These are phyloP conservation scores for Telopea speciosissima DNA, from an alignment of 177 flowering plant species.

Conservation along the genomic window DNA sequence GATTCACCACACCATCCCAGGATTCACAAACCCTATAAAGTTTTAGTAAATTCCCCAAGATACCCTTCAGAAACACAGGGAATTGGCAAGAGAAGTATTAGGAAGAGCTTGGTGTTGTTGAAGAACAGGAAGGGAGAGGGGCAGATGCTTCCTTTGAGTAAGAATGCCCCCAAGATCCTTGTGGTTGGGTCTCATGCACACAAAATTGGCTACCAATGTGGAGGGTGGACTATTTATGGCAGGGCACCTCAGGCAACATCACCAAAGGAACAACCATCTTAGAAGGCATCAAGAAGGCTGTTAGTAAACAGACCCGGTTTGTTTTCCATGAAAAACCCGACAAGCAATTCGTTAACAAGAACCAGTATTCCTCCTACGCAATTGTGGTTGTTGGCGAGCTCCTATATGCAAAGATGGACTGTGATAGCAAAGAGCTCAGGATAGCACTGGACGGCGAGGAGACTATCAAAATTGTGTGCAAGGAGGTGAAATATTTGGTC, in stretches of 20 bases:
- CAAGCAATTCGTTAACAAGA: slow-evolving; percentile 12
- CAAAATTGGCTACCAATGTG: slow-evolving; percentile 23
- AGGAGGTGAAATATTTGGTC: no score
- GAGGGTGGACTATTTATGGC: slow-evolving; percentile 27
- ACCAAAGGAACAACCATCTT: slow-evolving; percentile 25
- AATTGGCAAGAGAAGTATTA: slow-evolving; percentile 28
- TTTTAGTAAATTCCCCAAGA: no score
- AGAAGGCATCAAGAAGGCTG: slow-evolving; percentile 19
- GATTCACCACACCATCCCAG: no score
- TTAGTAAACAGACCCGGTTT: no score
- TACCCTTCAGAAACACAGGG: slow-evolving; percentile 18
- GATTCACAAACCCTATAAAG: no score
- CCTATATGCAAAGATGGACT: slow-evolving; percentile 18
- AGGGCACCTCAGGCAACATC: slow-evolving; percentile 15
- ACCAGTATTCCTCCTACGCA: slow-evolving; percentile 16
- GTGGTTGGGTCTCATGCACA: no score
- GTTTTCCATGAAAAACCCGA: slow-evolving; percentile 18
- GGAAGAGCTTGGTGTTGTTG: slow-evolving; percentile 26
- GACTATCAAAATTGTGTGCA: no score
- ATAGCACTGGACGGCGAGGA: no score
- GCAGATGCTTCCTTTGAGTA: slow-evolving; percentile 19
- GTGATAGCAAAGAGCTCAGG: no score
- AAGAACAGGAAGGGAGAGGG: slow-evolving; percentile 18
- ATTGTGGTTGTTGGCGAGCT: slow-evolving; percentile 24
- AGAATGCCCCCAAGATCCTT: slow-evolving; percentile 19